Base-by-base conservation (phyloP, 2,329 filamentous ascomycete genomes). In the Pseudovirgaria hyperparasitica region DNA sequence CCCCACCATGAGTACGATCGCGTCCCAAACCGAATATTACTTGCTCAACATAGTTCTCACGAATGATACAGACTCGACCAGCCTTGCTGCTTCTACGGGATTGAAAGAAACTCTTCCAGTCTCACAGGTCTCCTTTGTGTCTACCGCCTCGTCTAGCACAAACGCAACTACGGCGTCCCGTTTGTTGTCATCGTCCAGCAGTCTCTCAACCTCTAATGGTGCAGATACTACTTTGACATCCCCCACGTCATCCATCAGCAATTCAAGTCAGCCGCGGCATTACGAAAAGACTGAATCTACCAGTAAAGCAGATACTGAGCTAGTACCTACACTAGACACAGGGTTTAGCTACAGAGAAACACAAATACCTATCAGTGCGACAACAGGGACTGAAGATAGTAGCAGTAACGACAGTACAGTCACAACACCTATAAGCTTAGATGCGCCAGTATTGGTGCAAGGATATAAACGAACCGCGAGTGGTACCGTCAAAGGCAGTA, bases 381-480 rank as follows among this genome's bases (percentile, higher is more conserved):
- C 33, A 27, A 32, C 39, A 16, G 38, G 35, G 32, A 41, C 48
- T 37, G 40, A 48, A 24, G 40, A 37, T 24, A 30, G 31, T 25
- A 48, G 43, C 33, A 37, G 35, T 40, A 36, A 37, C 25, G 40
- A 40, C 43, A 34, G 41, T 43, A 47, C 42, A 30, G 35, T 45
- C 47, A 44, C 48, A 22, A 58, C 56, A 35, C 51, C 58, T 31
- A 54, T 57, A 50, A 46, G 48, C 27, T 36, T 55, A n/a, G 48
- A 50, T n/a, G 57, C 48, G 31, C 58, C 45, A 22, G 47, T 39
- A 35, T 46, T 40, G 18, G 37, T 29, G 30, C 63, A 46, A 39
- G 63, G 68, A 11, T 70, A 72, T 35, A 92, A 92, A 57, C 69
- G 84, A 39, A 87, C 72, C 42, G 80, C 81, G 18, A 77, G 80